Conservation (phyloP, 805 yeast genomes). For the Yarrowia sp. region DNA sequence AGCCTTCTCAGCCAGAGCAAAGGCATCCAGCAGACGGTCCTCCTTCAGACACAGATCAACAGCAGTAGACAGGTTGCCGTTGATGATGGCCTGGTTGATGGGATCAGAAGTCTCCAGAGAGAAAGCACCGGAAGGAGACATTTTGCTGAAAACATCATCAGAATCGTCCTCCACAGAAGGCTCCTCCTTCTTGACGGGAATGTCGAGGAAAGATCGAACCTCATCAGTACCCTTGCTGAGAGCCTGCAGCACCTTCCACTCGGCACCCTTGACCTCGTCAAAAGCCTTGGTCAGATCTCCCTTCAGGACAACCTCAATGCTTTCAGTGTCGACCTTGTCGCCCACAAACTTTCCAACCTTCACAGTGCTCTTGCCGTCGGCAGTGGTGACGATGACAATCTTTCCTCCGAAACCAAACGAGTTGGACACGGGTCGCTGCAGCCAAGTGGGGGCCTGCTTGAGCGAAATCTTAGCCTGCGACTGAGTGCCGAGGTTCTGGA, state of each 20-base stretch:
- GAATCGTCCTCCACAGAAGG: constrained; percentile 30
- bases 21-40: constrained; percentile 71
- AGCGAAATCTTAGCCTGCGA: constrained; percentile 52
- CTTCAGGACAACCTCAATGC: constrained; percentile 55
- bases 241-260: constrained; percentile 26
- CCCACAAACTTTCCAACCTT: constrained; percentile 46
- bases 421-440: constrained; percentile 67
- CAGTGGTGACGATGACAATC: constrained; percentile 55
- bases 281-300: constrained; percentile 45
- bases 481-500: constrained; percentile 63
- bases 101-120: constrained; percentile 33
- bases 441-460: constrained; percentile 88
- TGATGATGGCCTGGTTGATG: constrained; percentile 53
- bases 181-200: constrained; percentile 28
- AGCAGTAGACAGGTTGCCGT: constrained; percentile 65
- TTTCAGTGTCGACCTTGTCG: constrained; percentile 41
- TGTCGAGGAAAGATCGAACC: constrained; percentile 1
- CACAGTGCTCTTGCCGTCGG: constrained; percentile 44
- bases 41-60: constrained; percentile 62
- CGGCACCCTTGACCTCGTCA: constrained; percentile 11
- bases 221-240: constrained; percentile 22
- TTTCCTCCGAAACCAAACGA: constrained; percentile 94
- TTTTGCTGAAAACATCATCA: constrained; percentile 38
- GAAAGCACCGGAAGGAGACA: constrained; percentile 39
- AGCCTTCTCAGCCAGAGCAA: constrained; percentile 68